Conservation (phyloP, 2,329 filamentous ascomycete genomes). For the Graphiopsis chlorocephala region DNA sequence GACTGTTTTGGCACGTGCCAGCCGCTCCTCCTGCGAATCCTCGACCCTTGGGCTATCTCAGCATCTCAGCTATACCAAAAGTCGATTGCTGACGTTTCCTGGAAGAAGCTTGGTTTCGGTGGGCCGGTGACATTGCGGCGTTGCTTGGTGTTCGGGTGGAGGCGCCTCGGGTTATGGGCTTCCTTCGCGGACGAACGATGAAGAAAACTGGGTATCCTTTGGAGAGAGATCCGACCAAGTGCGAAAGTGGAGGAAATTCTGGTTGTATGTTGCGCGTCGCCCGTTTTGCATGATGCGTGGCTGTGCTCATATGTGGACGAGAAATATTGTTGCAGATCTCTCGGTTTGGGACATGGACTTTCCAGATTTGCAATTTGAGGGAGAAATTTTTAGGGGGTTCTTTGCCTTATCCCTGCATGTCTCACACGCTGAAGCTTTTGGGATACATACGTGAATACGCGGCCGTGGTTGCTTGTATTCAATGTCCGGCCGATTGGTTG, state of each 20-base stretch:
- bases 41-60: background rate
- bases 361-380: background rate
- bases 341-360: background rate
- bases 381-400: too few species aligned
- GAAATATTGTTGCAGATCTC: background rate
- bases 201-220: background rate
- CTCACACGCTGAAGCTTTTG: background rate
- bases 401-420: too few species aligned
- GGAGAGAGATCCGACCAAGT: background rate
- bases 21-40: background rate
- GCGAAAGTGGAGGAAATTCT: background rate
- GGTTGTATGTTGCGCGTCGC: background rate
- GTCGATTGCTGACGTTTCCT: background rate
- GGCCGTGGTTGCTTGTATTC: background rate
- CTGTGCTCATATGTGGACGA: background rate
- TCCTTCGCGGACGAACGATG: background rate
- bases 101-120: conserved; percentile 11
- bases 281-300: background rate
- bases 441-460: background rate
- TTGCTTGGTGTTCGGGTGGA: background rate
- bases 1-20: background rate
- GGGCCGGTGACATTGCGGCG: conserved; percentile 14
- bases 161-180: background rate
- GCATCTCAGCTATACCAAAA: too few species aligned
- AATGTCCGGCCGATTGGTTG: background rate